Conservation (phyloP, 139 green algal genomes). For the Protoeuglena noctilucae region DNA sequence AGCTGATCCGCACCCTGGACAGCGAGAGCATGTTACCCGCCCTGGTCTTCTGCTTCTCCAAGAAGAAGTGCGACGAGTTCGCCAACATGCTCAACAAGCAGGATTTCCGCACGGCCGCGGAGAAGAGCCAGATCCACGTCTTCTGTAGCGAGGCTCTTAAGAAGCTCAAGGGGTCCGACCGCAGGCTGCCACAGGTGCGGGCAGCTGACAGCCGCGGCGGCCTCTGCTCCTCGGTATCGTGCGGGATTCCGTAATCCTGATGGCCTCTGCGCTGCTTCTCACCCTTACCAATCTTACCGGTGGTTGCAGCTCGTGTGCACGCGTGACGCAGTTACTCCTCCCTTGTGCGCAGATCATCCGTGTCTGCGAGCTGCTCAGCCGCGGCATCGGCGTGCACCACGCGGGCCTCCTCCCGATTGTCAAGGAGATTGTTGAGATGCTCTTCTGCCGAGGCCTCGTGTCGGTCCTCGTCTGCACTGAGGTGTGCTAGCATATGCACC, state of each 20-base stretch:
- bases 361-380: constrained; percentile 63
- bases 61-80: constrained; percentile 51
- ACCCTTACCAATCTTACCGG: too few relatives aligned
- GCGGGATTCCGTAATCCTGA: constrained; percentile 1
- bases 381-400: constrained; percentile 86
- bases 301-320: too few relatives aligned
- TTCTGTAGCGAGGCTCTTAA: constrained; percentile 36
- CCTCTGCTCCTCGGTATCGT: background rate
- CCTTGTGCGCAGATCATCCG: constrained; percentile 60
- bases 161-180: constrained; percentile 50
- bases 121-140: constrained; percentile 61
- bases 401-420: constrained; percentile 90
- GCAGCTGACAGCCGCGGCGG: background rate
- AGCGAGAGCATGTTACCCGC: constrained; percentile 53
- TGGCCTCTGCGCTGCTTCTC: background rate
- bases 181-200: constrained; percentile 51
- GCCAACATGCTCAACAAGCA: constrained; percentile 29
- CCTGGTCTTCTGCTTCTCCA: constrained; percentile 79
- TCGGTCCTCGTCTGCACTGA: constrained; percentile 25
- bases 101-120: constrained; percentile 47
- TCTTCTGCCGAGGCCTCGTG: constrained; percentile 89
- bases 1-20: constrained; percentile 45
- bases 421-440: constrained; percentile 96
- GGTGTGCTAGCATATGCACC: background rate
- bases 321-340: too few relatives aligned